These are phyloP conservation scores for Chenopodium album DNA, from an alignment of 148 eudicot species.

Conservation along the genomic window DNA sequence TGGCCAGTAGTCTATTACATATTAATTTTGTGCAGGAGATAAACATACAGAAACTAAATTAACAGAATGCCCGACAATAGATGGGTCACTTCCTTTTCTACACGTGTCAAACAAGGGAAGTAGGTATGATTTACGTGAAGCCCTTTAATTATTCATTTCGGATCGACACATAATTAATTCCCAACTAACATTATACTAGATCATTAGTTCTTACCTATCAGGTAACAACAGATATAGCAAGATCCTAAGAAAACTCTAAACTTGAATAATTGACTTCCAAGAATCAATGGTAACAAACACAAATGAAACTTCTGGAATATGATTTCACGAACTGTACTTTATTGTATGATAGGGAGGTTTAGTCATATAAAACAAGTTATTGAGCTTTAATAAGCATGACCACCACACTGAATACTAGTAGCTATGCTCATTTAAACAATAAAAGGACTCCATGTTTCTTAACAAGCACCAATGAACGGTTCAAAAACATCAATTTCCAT, in stretches of 20 bases:
- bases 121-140: neutral
- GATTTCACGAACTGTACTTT: neutral
- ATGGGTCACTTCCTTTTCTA: conserved; percentile 1
- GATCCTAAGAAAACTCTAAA: neutral
- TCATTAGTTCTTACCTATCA: neutral
- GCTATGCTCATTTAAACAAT: neutral
- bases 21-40: neutral
- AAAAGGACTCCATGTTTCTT: neutral
- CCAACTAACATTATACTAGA: neutral
- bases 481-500: neutral
- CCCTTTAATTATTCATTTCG: neutral
- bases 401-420: neutral
- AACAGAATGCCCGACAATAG: neutral
- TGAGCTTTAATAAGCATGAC: too few relatives aligned
- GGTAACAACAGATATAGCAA: neutral
- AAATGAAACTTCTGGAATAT: neutral
- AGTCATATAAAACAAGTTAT: neutral
- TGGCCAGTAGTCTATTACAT: neutral
- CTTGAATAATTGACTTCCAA: neutral
- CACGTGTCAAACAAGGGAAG: neutral
- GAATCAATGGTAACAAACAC: neutral
- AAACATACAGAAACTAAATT: neutral
- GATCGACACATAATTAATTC: neutral
- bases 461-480: neutral
- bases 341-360: too few relatives aligned